Evolutionary conservation across 2,329 filamentous ascomycete genomes (phyloP), one percentile per base, ranked within the genome.

Genomic region (Pseudogymnoascus sp.): DNA sequence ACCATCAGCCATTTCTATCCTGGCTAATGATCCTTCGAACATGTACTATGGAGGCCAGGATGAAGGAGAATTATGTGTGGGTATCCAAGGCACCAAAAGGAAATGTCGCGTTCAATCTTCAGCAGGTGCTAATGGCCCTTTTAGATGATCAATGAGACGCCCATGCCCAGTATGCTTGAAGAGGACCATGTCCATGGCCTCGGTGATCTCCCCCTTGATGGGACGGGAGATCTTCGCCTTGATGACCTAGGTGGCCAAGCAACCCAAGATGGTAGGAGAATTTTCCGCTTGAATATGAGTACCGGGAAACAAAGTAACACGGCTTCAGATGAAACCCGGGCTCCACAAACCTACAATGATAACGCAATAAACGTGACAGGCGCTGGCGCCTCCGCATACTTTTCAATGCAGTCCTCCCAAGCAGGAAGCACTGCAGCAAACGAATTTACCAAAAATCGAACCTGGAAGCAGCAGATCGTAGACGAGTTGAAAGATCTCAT

Each of bases 401-500:
- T 72, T 48, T 69, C 69, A 21, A 63, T 60, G 33, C 70, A 69
- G 48, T 64, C 69, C 15, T 65, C 63, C 29, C 39, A 68, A 25
- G 61, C 60, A 35, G 67, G 66, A 13, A 76, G 77, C 60, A 86
- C 81, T 74, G 86, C 82, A 6, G 73, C 86, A 67, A 86, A 83
- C 66, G 82, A 87, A 70, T 87, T 87, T 68, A 87, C 82, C 13
- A 86, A 86, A 72, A 77, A 85, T 63, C 76, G 82, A 64, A 87
- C 94, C 72, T 97, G 93, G 93, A 88, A 90, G 13, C 89, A 92
- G 72, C 88, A 90, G 67, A 87, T 96, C 10, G 84, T 97, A 25
- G 90, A 95, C 74, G 92, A 96, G 78, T 79, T 97, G 68, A 89
- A 88, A 71, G 93, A 97, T 74, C 85, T 97, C 68, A 76, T 96